Base-by-base conservation (phyloP, 768 basidiomycete species). In the Kwoniella heveanensis region DNA sequence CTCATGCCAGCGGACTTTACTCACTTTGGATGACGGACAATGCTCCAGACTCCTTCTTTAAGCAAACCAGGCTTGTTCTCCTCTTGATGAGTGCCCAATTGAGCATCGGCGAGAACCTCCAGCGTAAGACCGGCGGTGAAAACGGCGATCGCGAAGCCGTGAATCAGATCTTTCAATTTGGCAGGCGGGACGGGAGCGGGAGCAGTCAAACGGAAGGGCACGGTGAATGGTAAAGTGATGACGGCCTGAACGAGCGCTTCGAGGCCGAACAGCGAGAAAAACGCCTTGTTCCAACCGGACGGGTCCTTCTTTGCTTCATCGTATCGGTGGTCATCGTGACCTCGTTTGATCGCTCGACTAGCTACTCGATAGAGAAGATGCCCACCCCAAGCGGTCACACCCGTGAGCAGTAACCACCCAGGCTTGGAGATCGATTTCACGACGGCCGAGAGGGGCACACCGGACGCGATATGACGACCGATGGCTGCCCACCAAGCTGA, bases 11-110 rank as follows among this genome's bases (percentile, higher is more conserved):
- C 9, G 4, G 24, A 8, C n/a, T 24, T 39, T 15, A 65, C 71
- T 62, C 54, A 72, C 69, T 74, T 73, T 22, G 71, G 74, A 62
- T 76, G 71, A 36, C 74, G 62, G 36, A 76, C 74, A 50, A 72
- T 71, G 53, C 62, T 64, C 73, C 73, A 75, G 1, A 75, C 73
- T 22, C 71, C 73, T 6, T 57, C 29, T 36, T 51, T 51, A 50
- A 59, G 24, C 24, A 64, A 5, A 21, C 61, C 63, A 24, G 47
- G 26, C 10, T 55, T 57, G 22, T 48, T 30, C 27, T 50, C 30
- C 54, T 57, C 39, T 44, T 65, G 61, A 39, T 61, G 53, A 25
- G 22, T 9, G 22, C 39, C 54, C 39, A 70, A 39, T 46, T 76
- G 74, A 21, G 21, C 65, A 48, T 76, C 74, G 17, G 69, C 71